Evolutionary conservation across 768 basidiomycete species (phyloP).

Genomic region (Russula sp.): DNA sequence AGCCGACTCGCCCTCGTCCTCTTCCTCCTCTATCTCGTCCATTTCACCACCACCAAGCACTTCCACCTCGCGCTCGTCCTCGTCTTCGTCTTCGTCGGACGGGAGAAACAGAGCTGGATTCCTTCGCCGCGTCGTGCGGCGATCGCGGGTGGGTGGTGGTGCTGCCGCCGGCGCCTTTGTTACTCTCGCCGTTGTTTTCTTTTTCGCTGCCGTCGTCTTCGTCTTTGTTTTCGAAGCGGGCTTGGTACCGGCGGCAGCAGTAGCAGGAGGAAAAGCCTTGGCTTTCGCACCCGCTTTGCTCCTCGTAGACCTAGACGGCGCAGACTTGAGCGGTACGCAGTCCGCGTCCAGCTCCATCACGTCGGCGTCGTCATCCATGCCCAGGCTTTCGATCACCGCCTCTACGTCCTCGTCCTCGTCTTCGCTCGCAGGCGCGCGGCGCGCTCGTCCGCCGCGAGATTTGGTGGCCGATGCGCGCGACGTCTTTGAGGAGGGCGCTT

Average conservation of each 20-base stretch:
- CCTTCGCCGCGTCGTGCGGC: not conserved
- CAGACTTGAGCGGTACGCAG: too few relatives aligned
- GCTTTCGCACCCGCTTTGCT: not conserved
- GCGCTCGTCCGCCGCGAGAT: not conserved
- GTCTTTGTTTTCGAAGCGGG: constrained; percentile 8
- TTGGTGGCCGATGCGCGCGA: not conserved
- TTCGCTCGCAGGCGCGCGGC: not conserved
- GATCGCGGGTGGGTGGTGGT: not conserved
- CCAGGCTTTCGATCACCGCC: not conserved
- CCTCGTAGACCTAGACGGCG: not conserved
- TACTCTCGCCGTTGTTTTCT: not conserved
- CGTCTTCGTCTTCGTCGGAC: constrained; percentile 7
- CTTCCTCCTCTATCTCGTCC: not conserved
- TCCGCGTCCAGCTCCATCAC: not conserved
- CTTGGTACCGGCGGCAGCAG: not conserved
- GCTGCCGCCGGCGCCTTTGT: not conserved
- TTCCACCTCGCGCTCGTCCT: not conserved
- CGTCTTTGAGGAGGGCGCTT: not conserved
- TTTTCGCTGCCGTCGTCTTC: not conserved
- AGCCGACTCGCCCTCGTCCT: not conserved
- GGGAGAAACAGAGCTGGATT: constrained; percentile 15
- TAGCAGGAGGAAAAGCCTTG: too few relatives aligned
- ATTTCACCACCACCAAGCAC: not conserved
- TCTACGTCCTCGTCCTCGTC: not conserved
- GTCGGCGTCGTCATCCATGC: not conserved